Evolutionary conservation across 805 yeast species (phyloP).

Genomic region (Candida easanensis): DNA sequence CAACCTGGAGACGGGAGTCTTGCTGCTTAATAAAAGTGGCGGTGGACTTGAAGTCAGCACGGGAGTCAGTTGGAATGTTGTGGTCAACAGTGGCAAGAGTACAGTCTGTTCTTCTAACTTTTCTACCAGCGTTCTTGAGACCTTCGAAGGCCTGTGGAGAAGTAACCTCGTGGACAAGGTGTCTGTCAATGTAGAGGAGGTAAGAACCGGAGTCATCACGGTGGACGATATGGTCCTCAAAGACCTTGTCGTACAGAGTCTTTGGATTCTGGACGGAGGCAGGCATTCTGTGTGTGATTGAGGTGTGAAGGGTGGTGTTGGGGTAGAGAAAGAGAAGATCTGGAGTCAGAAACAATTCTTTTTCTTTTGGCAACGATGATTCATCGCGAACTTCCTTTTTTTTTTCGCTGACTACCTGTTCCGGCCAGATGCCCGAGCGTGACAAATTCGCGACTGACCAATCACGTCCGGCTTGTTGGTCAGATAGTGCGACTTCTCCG

Average conservation of each 20-base stretch:
- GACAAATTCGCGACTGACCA: conserved; percentile 11
- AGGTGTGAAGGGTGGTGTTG: neutral
- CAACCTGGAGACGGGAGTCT: conserved; percentile 89
- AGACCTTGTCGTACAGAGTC: conserved; percentile 95
- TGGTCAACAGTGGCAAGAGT: conserved; percentile 95
- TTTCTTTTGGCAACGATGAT: neutral
- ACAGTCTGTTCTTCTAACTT: conserved; percentile 88
- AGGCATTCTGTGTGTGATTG: conserved; percentile 2
- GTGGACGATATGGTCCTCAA: conserved; percentile 91
- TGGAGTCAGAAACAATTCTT: neutral
- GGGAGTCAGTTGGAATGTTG: conserved; percentile 93
- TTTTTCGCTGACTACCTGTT: neutral
- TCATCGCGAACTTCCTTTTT: neutral
- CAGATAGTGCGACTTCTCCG: no score
- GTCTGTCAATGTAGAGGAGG: conserved; percentile 91
- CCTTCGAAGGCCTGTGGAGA: conserved; percentile 99
- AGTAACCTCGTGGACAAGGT: conserved; percentile 96
- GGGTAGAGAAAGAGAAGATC: neutral
- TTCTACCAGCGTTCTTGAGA: conserved; percentile 79
- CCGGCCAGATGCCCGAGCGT: neutral
- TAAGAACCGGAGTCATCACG: conserved; percentile 84
- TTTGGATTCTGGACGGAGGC: conserved; percentile 19
- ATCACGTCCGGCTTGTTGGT: conserved; percentile 14
- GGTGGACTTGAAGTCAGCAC: conserved; percentile 69
- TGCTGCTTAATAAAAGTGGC: conserved; percentile 82